phyloP scores from a whole-genome alignment of 192 early-diverging fungal species.

The Globomyces pollinis-pini region DNA sequence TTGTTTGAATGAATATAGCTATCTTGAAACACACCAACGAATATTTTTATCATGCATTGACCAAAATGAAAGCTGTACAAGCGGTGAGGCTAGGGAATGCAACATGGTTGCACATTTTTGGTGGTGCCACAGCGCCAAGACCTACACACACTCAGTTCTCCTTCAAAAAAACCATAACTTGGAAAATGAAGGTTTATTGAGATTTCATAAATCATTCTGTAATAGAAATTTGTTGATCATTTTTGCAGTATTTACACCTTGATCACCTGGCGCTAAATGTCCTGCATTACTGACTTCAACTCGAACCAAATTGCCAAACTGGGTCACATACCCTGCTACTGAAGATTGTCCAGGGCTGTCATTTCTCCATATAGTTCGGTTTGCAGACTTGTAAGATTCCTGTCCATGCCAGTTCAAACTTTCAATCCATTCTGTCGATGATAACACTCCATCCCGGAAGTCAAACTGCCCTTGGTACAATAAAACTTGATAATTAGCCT shows the following conservation, averaged over 20 bases:
- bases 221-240: background rate
- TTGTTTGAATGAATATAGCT: no score
- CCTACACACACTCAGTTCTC: no score
- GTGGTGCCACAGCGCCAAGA: no score
- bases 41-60: no score
- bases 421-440: slow-evolving; percentile 63
- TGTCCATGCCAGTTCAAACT: slow-evolving; percentile 43
- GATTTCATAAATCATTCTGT: no score
- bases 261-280: slow-evolving; percentile 67
- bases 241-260: slow-evolving; percentile 4
- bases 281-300: slow-evolving; percentile 63
- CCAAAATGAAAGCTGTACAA: no score
- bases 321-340: slow-evolving; percentile 54
- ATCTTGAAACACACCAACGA: no score
- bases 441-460: slow-evolving; percentile 68
- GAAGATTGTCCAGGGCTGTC: no score
- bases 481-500: slow-evolving; percentile 40
- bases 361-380: slow-evolving; percentile 28
- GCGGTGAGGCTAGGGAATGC: no score
- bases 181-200: no score
- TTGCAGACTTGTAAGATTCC: slow-evolving; percentile 34
- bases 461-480: slow-evolving; percentile 78
- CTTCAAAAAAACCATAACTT: no score
- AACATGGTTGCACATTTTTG: no score
- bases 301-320: slow-evolving; percentile 43